Conservation (phyloP, 176 grass and related monocot genomes). For the Paspalum notatum region DNA sequence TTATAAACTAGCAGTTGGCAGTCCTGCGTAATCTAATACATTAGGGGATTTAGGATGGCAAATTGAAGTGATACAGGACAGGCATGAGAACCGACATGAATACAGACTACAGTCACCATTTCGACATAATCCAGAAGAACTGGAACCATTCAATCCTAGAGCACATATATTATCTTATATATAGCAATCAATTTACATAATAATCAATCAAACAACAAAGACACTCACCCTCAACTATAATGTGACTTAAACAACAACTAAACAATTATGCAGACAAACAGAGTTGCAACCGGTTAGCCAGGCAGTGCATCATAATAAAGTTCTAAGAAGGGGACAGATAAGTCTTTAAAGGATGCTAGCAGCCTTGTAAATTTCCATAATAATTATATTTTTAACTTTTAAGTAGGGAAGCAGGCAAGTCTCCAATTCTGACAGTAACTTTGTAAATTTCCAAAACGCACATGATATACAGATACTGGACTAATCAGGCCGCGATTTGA, state of each 20-base stretch:
- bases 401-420: background rate
- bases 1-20: background rate
- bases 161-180: too few species aligned
- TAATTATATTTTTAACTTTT: background rate
- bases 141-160: too few species aligned
- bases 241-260: background rate
- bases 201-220: background rate
- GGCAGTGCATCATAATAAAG: background rate
- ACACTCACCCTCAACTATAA: background rate
- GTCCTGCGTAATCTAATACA: background rate
- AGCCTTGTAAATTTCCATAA: background rate
- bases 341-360: background rate
- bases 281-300: background rate
- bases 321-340: background rate
- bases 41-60: too few species aligned
- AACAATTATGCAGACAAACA: background rate
- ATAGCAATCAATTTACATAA: background rate
- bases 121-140: too few species aligned
- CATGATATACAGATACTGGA: background rate
- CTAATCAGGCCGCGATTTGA: background rate
- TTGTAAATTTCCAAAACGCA: background rate
- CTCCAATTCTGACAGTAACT: background rate
- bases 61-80: slow-evolving; percentile 1
- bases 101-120: background rate
- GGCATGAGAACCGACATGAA: background rate